Percentiles rank a stretch among this genome's conserved stretches.
Conservation (phyloP, 305 asterid genomes). For the Fraxinus velutina region DNA sequence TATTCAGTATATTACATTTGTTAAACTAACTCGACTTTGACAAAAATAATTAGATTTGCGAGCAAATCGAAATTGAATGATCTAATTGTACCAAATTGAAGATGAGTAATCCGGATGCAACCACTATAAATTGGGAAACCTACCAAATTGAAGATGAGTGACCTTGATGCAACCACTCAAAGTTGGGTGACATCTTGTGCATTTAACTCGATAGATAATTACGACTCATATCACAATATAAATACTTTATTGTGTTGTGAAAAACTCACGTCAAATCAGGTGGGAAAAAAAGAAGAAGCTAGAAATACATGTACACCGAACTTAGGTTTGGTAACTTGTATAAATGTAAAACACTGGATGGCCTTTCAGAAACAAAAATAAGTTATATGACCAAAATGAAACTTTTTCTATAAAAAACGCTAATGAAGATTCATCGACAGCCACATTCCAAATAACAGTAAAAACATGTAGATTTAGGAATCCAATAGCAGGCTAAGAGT, state of each 20-base stretch:
- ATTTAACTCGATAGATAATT: too few relatives aligned
- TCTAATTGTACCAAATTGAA: neutral
- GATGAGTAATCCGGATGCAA: too few relatives aligned
- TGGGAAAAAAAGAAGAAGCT: too few relatives aligned
- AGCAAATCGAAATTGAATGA: neutral
- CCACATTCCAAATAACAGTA: neutral
- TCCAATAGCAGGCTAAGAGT: neutral
- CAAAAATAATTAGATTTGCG: neutral
- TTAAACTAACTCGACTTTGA: too few relatives aligned
- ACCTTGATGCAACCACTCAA: too few relatives aligned
- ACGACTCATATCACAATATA: neutral
- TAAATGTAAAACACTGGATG: neutral
- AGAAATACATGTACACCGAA: neutral
- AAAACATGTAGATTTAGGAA: neutral
- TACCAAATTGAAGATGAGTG: neutral
- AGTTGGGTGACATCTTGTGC: too few relatives aligned
- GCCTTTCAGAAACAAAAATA: neutral
- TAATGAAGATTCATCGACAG: neutral
- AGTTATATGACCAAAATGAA: neutral
- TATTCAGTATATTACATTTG: neutral
- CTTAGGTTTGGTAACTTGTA: too few relatives aligned
- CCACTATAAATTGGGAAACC: neutral
- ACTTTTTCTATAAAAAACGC: neutral
- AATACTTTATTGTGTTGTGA: too few relatives aligned
- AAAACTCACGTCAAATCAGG: too few relatives aligned